Conservation (phyloP, 306 rosid genomes). For the Hippophae rhamnoides region DNA sequence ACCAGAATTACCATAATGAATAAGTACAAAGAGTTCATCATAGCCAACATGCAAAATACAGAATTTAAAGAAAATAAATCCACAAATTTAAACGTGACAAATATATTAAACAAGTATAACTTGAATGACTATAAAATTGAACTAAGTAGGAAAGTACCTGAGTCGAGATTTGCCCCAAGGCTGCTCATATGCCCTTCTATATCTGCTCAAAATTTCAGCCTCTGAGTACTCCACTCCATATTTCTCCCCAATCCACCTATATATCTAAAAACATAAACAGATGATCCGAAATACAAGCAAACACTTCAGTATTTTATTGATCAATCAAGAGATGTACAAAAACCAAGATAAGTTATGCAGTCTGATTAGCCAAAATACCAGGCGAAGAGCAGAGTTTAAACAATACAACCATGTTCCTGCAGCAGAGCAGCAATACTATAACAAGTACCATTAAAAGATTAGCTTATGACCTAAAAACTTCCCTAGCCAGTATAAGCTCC, state of each 20-base stretch:
- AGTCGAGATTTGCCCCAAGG: conserved; percentile 98
- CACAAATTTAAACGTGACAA: background rate
- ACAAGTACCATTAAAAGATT: too few species aligned
- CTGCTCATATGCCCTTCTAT: conserved; percentile 79
- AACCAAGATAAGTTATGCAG: too few species aligned
- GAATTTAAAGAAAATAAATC: background rate
- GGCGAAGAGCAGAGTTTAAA: too few species aligned
- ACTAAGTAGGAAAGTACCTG: conserved; percentile 35
- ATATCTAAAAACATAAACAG: conserved; percentile 40
- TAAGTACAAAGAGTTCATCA: background rate
- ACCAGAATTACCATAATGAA: background rate
- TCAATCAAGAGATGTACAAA: too few species aligned
- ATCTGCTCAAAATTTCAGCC: conserved; percentile 70
- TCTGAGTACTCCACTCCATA: conserved; percentile 86
- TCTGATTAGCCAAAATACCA: too few species aligned
- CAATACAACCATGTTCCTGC: too few species aligned
- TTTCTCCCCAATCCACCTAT: conserved; percentile 72
- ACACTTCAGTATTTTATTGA: background rate
- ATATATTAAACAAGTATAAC: background rate
- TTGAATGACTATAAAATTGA: background rate
- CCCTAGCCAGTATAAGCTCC: too few species aligned
- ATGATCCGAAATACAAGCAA: background rate
- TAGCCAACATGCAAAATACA: background rate
- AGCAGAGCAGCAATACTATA: too few species aligned
- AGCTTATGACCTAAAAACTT: too few species aligned